Evolutionary conservation across 352 stramenopile species (phyloP), one percentile per base, ranked within the genome.

Genomic region (Pilasporangium apinafurcum): DNA sequence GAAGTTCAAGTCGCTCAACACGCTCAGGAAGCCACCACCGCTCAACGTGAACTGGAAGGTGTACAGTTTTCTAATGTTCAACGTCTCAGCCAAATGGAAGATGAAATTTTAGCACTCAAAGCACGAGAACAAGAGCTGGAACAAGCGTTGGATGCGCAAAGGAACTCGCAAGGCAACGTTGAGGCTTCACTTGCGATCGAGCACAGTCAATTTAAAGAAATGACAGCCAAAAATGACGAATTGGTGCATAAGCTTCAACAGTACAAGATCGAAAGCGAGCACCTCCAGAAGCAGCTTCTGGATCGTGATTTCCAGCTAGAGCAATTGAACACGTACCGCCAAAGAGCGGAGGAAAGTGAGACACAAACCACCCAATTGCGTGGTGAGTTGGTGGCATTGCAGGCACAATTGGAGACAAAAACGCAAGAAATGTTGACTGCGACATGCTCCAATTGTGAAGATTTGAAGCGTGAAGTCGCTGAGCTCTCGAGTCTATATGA

Each of bases 241-340:
- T 38, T 81, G n/a, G 35, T 61, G 4, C 55, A 64, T 20, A 63
- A 84, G 21, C 42, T 85, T 22, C 57, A 83, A 39, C 68, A 86
- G 45, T 76, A 83, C 59, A 83, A 86, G 47, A 83, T 80, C 40
- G 71, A 86, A 53, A 86, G 80, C 37, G 66, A 83, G 37, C 68
- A 82, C 29, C 57, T 86, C 16, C 74, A 86, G 56, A 81, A 84
- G 37, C 54, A 86, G 44, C 44, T 84, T 9, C 62, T 56, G 8
- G 74, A 86, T 49, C 78, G 80, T 26, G 74, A 86, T 24, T 83
- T 80, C 26, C 59, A 82, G 24, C 45, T 86, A 13, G 71, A 84
- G 46, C 71, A 84, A 26, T 57, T 80, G 27, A 67, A 79, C 21
- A 55, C 37, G 31, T 77, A 78, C 28, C 57, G 66, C 7, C 37